Base-by-base conservation (phyloP, 495 filamentous ascomycete genomes). In the Aspergillus sparsus region DNA sequence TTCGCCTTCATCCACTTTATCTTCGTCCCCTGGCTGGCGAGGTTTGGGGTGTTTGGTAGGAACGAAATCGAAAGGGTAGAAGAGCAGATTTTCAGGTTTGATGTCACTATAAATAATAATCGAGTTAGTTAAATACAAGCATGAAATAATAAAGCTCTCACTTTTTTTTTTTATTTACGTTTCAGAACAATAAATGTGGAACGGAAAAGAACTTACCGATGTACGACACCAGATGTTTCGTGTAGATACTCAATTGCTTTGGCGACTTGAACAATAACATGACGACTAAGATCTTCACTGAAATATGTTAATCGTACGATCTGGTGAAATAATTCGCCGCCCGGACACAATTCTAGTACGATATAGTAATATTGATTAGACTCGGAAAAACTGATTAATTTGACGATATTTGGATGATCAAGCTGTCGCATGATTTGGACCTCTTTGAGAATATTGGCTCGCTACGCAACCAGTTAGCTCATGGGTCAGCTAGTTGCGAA, bases 231-330 rank as follows among this genome's bases (percentile, higher is more conserved):
- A 53, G 87, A 91, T 61, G 92, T 90, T 65, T 98, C 95, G 64
- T 98, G 94, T 49, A 98, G 78, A 71, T 98, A 97, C 70, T 92
- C 89, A 56, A 98, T 83, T 3, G 94, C 92, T 60, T 96, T 86
- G 6, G 94, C 94, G 21, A 98, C 94, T 70, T 98, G 94, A 0
- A 83, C 73, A 60, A 98, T 98, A 64, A 97, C 93, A 73, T 98
- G 94, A 59, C 94, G 85, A 42, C 92, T 93, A 0, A 98, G 81
- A 41, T 97, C 87, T 73, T 98, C 94, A 76, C 92, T 97, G 71
- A 98, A 98, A 72, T 98, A 98, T 7, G 94, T 98, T 69, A 98
- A 85, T 55, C 95, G 87, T 47, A 98, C 94, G 68, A 98, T 98
- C 70, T 98, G 95, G 69, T 98, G 94, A 80, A 98, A 98, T 15